Conservation (phyloP, 2,329 filamentous ascomycete species). For the Penicillium olsonii region DNA sequence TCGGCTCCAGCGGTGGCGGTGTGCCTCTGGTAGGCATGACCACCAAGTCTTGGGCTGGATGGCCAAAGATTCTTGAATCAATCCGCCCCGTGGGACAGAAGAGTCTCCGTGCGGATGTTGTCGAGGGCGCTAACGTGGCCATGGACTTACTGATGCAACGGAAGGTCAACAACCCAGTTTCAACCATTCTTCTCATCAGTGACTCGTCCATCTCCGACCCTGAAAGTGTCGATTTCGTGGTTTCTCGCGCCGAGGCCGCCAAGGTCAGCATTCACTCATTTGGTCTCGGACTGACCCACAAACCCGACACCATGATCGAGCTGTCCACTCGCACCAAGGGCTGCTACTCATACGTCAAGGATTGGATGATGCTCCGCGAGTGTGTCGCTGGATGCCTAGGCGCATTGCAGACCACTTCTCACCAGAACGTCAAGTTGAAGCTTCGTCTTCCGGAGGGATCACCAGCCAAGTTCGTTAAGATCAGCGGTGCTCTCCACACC, state of each 20-base stretch:
- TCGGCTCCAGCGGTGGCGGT: slow-evolving; percentile 89
- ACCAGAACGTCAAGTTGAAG: slow-evolving; percentile 96
- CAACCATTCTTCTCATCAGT: slow-evolving; percentile 94
- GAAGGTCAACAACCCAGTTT: slow-evolving; percentile 92
- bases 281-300: slow-evolving; percentile 92
- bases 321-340: slow-evolving; percentile 93
- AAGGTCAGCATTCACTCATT: slow-evolving; percentile 98
- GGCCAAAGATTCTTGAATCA: slow-evolving; percentile 80
- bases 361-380: slow-evolving; percentile 99
- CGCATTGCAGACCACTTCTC: slow-evolving; percentile 88
- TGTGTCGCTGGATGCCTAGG: slow-evolving; percentile 92
- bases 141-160: slow-evolving; percentile 99
- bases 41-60: slow-evolving; percentile 88
- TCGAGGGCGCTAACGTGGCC: slow-evolving; percentile 94
- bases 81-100: slow-evolving; percentile 95
- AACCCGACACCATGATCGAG: slow-evolving; percentile 98
- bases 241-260: slow-evolving; percentile 92
- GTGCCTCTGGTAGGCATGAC: slow-evolving; percentile 98
- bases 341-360: slow-evolving; percentile 97
- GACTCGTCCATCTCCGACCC: slow-evolving; percentile 93
- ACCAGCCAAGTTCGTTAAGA: slow-evolving; percentile 97
- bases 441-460: slow-evolving; percentile 92
- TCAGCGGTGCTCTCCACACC: slow-evolving; percentile 91
- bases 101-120: slow-evolving; percentile 92
- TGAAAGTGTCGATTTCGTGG: slow-evolving; percentile 96